Base-by-base conservation (phyloP, 2,329 filamentous ascomycete genomes). In the Calonectria crousiana region DNA sequence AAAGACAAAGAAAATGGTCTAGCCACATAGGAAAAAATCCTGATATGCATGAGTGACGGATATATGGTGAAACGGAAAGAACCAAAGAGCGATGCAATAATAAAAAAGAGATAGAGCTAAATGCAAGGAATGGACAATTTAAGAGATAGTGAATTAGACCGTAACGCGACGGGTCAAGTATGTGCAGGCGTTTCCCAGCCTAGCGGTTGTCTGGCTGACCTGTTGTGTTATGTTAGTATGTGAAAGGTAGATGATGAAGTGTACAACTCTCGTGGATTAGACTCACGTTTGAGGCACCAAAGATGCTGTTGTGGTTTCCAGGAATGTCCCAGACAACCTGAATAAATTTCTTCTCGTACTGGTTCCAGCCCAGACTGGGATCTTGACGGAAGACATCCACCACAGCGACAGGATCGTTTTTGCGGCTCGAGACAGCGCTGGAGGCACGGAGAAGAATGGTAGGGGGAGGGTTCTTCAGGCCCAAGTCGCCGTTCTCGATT, bases 221-320 rank as follows among this genome's bases (percentile, higher is more conserved):
- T 70, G 20, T 62, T 34, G 30, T 10, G 16, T 6, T 8, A 3
- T 36, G 56, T 64, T 30, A 70, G 44, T 9, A 23, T 32, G 9
- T 10, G 10, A 10, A 28, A 16, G 3, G 18, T 9, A 47, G 44
- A 47, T 23, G 2, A 4, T 8, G 10, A 18, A 47, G n/a, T 5
- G 44, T 9, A n/a, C 1, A 23, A 23, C 20, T 23, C 44, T n/a
- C 20, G 11, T 23, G 20, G 10, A 23, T 26, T 64, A 20, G 4
- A 53, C 56, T 44, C 32, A 70, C 67, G 34, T 70, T 70, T 3
- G 67, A 49, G 20, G 67, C 67, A 32, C 56, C 67, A 11, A 70
- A 70, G 41, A 70, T 70, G 67, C 67, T 70, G 56, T 70, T 58
- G 67, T 70, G 67, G 56, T 70, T 64, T 30, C 67, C 67, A n/a